Evolutionary conservation across 1,284 basidiomycete genomes (phyloP).

Genomic region (Sporisorium reilianum): DNA sequence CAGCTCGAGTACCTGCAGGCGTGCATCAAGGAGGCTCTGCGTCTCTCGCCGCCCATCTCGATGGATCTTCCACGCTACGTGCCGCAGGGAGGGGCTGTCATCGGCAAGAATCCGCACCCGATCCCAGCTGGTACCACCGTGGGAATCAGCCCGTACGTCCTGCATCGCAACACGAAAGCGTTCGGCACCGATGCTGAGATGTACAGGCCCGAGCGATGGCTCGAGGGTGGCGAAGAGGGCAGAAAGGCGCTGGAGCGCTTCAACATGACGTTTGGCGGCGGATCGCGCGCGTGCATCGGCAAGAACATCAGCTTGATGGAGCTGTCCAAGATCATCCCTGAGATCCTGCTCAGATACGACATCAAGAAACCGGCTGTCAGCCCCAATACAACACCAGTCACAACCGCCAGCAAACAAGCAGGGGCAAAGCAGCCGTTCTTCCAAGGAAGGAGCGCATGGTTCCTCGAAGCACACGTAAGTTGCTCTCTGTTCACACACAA

Average conservation of each 20-base stretch:
- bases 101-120: conserved; percentile 44
- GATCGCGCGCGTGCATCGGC: conserved; percentile 59
- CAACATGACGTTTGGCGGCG: conserved; percentile 57
- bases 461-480: conserved; percentile 51
- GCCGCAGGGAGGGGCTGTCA: conserved; percentile 55
- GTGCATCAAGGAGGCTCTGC: conserved; percentile 66
- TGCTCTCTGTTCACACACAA: too few relatives aligned
- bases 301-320: conserved; percentile 66
- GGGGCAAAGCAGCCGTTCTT: conserved; percentile 20
- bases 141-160: conserved; percentile 60
- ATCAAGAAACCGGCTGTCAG: conserved; percentile 33
- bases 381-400: background rate
- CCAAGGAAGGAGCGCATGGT: conserved; percentile 45
- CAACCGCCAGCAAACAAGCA: background rate
- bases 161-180: conserved; percentile 56
- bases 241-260: conserved; percentile 43
- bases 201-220: conserved; percentile 64
- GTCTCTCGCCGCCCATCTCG: conserved; percentile 66
- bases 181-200: conserved; percentile 57
- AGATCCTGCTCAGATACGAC: conserved; percentile 54
- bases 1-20: conserved; percentile 62
- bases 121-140: conserved; percentile 62
- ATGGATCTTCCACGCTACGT: conserved; percentile 64
- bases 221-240: conserved; percentile 50
- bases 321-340: conserved; percentile 59